These are phyloP conservation scores for Cochlearia excelsa DNA, from an alignment of 345 rosid species.

Conservation along the genomic window DNA sequence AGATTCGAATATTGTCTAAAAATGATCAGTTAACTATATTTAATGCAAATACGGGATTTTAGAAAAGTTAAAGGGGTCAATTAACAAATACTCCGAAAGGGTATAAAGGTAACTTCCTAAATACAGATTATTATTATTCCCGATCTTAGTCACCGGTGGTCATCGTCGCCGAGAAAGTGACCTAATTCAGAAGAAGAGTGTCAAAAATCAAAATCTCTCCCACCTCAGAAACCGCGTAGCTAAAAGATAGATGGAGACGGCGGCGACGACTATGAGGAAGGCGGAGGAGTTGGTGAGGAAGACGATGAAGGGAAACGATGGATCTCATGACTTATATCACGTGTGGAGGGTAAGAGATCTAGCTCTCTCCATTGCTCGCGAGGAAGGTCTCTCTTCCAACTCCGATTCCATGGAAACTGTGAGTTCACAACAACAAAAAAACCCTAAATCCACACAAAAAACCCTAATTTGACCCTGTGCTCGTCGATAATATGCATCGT, in stretches of 20 bases:
- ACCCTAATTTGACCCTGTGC: background rate
- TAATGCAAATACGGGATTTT: background rate
- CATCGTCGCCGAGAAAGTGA: background rate
- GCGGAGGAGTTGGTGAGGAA: constrained; percentile 63
- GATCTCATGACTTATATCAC: constrained; percentile 76
- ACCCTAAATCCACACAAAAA: background rate
- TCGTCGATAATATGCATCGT: background rate
- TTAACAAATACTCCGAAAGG: background rate
- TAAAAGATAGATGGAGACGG: background rate
- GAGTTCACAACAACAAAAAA: background rate
- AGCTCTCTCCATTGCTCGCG: constrained; percentile 73
- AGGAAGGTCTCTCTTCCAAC: constrained; percentile 73
- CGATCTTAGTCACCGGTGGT: too few relatives aligned
- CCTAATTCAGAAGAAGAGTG: too few relatives aligned
- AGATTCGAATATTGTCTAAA: too few relatives aligned
- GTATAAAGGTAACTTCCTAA: background rate
- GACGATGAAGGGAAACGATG: constrained; percentile 73
- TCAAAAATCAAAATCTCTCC: constrained; percentile 2
- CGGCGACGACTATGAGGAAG: constrained; percentile 31
- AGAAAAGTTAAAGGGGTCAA: background rate
- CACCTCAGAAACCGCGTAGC: background rate
- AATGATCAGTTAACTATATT: background rate
- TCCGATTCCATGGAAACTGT: constrained; percentile 78
- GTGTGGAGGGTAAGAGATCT: constrained; percentile 82
- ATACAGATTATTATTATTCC: background rate